Evolutionary conservation across 345 rosid species (phyloP).

Genomic region (Bruguiera parviflora): DNA sequence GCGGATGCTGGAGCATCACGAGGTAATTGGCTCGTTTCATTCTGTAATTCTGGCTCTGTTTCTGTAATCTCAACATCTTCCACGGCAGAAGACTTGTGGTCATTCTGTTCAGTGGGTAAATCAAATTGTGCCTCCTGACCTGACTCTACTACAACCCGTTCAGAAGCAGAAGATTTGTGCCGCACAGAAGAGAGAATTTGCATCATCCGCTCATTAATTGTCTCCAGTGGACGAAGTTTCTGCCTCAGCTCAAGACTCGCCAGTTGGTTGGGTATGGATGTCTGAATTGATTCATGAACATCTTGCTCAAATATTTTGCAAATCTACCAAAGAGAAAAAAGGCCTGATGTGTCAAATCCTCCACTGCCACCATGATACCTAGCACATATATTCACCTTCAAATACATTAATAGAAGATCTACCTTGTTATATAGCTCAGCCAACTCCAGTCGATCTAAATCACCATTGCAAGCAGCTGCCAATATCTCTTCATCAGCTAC

Average conservation of each 20-base stretch:
- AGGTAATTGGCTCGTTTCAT: slow-evolving; percentile 9
- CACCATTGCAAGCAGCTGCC: slow-evolving; percentile 49
- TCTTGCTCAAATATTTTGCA: slow-evolving; percentile 57
- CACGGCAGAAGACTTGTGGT: slow-evolving; percentile 7
- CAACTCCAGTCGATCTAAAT: slow-evolving; percentile 52
- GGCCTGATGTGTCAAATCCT: neutral
- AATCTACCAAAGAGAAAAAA: slow-evolving; percentile 42
- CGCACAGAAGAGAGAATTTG: slow-evolving; percentile 42
- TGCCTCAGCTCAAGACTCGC: slow-evolving; percentile 46
- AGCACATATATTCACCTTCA: no score
- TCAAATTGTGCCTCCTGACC: slow-evolving; percentile 12
- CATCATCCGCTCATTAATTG: slow-evolving; percentile 35
- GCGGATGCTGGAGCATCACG: slow-evolving; percentile 11
- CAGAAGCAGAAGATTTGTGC: slow-evolving; percentile 18
- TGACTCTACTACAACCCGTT: slow-evolving; percentile 12
- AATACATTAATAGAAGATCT: slow-evolving; percentile 1
- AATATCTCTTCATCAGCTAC: slow-evolving; percentile 64
- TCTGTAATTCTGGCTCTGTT: slow-evolving; percentile 8
- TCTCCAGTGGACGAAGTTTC: slow-evolving; percentile 50
- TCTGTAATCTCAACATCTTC: slow-evolving; percentile 23
- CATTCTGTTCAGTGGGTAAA: slow-evolving; percentile 9
- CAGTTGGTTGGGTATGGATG: slow-evolving; percentile 22
- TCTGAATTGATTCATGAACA: slow-evolving; percentile 41
- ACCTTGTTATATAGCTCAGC: slow-evolving; percentile 62
- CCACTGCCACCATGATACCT: neutral